These are phyloP conservation scores for Wakefieldia striispora DNA, from an alignment of 768 basidiomycete species.

Conservation along the genomic window DNA sequence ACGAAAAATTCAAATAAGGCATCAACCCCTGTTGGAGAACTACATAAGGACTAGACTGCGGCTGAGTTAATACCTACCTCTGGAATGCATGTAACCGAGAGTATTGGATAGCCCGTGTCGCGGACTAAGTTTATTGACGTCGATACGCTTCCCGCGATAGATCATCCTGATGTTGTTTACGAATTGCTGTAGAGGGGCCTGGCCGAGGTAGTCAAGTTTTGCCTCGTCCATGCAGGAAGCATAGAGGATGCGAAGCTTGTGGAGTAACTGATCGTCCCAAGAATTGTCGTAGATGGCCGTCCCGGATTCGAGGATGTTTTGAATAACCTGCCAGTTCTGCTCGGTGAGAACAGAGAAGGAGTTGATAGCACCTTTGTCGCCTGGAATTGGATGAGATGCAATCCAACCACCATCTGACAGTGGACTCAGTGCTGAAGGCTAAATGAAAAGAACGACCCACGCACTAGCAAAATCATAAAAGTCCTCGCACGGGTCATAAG, in stretches of 20 bases:
- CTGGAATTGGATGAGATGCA: slow-evolving; percentile 76
- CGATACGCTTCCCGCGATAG: slow-evolving; percentile 52
- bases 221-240: slow-evolving; percentile 80
- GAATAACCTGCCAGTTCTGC: slow-evolving; percentile 77
- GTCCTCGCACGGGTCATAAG: slow-evolving; percentile 91
- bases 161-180: slow-evolving; percentile 58
- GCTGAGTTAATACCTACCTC: slow-evolving; percentile 47
- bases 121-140: slow-evolving; percentile 34
- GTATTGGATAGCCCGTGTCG: slow-evolving; percentile 73
- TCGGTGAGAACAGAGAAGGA: slow-evolving; percentile 70
- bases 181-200: slow-evolving; percentile 66
- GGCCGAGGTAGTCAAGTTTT: slow-evolving; percentile 69
- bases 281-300: slow-evolving; percentile 36
- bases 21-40: slow-evolving; percentile 54
- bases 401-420: slow-evolving; percentile 84
- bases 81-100: slow-evolving; percentile 82
- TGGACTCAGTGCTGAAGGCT: slow-evolving; percentile 4
- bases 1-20: slow-evolving; percentile 79
- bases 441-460: slow-evolving; percentile 32
- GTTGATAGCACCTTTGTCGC: slow-evolving; percentile 74
- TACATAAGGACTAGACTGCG: slow-evolving; percentile 1
- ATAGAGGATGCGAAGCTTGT: slow-evolving; percentile 73
- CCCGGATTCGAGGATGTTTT: slow-evolving; percentile 59
- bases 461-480: slow-evolving; percentile 91
- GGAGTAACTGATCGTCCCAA: slow-evolving; percentile 55